phyloP scores from a whole-genome alignment of 139 green algal genomes.

The Mychonastes homosphaera region DNA sequence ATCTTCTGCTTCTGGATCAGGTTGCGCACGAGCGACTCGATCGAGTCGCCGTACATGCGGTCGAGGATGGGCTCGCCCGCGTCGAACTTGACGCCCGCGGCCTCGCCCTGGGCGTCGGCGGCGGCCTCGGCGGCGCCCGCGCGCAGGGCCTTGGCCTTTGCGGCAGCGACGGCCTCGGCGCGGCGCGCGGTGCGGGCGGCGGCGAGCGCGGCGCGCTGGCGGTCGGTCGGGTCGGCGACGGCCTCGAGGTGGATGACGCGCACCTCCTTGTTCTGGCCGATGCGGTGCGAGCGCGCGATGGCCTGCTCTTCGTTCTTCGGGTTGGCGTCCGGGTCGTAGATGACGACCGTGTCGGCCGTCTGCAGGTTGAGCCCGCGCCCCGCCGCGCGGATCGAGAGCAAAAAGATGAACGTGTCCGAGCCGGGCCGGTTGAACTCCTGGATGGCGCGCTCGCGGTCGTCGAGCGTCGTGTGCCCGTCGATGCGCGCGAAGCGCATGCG shows the following conservation, averaged over 20 bases:
- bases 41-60: conserved; percentile 65
- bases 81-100: too few species aligned
- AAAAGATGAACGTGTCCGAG: conserved; percentile 85
- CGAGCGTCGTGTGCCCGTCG: conserved; percentile 59
- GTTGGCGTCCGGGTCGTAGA: conserved; percentile 98
- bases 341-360: conserved; percentile 89
- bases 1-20: conserved; percentile 97
- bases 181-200: conserved; percentile 2
- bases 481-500: conserved; percentile 72
- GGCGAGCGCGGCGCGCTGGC: conserved; percentile 8
- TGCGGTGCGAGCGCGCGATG: conserved; percentile 85
- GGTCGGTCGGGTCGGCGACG: conserved; percentile 56
- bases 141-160: too few species aligned
- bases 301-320: conserved; percentile 99
- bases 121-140: too few species aligned
- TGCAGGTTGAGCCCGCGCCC: conserved; percentile 89
- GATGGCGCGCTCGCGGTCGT: conserved; percentile 74
- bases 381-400: conserved; percentile 90
- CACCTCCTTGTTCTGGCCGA: conserved; percentile 91
- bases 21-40: conserved; percentile 92
- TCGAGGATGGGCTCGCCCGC: too few species aligned
- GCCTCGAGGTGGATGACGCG: conserved; percentile 84
- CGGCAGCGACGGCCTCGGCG: neutral
- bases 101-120: too few species aligned
- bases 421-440: conserved; percentile 76